phyloP scores from a whole-genome alignment of 805 yeast genomes.

The Saturnispora quitensis region DNA sequence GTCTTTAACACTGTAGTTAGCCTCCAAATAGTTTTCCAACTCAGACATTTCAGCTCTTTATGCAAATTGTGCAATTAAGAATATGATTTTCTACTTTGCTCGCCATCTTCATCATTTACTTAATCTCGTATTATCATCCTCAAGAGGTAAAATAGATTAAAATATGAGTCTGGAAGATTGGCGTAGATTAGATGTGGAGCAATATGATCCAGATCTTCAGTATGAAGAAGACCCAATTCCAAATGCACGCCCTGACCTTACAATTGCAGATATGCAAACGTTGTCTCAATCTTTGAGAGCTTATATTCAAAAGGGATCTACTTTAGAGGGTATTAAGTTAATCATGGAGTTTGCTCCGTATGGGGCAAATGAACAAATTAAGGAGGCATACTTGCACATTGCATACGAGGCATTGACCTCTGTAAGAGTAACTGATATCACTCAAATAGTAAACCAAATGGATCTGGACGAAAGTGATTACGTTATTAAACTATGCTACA shows the following conservation, averaged over 20 bases:
- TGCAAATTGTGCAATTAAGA: neutral
- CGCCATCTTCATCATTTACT: neutral
- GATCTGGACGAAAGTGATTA: constrained; percentile 60
- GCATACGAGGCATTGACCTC: constrained; percentile 67
- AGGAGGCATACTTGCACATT: constrained; percentile 39
- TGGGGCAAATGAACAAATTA: constrained; percentile 55
- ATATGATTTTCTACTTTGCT: neutral
- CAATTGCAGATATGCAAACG: constrained; percentile 44
- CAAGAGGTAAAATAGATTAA: neutral
- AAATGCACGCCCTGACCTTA: constrained; percentile 33
- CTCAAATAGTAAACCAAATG: constrained; percentile 49
- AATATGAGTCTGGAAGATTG: constrained; percentile 50
- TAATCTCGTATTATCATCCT: neutral
- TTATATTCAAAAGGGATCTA: constrained; percentile 62
- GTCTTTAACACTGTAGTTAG: constrained; percentile 4
- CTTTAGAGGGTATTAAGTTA: constrained; percentile 51
- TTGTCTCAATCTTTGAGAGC: constrained; percentile 51
- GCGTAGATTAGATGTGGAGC: constrained; percentile 94
- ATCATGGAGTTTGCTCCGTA: constrained; percentile 76
- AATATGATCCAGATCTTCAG: constrained; percentile 71
- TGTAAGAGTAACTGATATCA: constrained; percentile 59
- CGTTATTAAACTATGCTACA: constrained; percentile 75
- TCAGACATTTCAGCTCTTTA: neutral
- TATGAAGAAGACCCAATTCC: constrained; percentile 27
- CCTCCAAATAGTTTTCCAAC: constrained; percentile 6